phyloP scores from a whole-genome alignment of 495 filamentous ascomycete genomes.

The Penicillium lividum region DNA sequence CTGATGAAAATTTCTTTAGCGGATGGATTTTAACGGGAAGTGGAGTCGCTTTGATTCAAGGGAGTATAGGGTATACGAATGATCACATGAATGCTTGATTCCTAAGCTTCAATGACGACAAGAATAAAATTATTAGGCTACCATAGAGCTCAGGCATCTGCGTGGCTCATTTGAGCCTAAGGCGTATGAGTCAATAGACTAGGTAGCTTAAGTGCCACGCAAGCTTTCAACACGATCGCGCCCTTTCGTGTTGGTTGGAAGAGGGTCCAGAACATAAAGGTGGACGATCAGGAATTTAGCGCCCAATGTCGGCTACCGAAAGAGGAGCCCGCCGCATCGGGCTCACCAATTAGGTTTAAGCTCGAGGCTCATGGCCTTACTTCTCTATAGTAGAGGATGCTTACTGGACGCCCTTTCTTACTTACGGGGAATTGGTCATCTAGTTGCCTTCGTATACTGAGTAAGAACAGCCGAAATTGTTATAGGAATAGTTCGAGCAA shows the following conservation, averaged over 20 bases:
- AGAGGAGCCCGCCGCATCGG: slow-evolving; percentile 12
- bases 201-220: neutral
- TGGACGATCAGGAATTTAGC: neutral
- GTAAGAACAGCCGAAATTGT: too few species aligned
- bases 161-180: neutral
- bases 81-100: neutral
- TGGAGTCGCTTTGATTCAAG: slow-evolving; percentile 3
- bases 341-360: neutral
- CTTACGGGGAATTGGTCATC: neutral
- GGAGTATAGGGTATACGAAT: neutral
- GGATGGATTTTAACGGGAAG: slow-evolving; percentile 2
- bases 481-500: too few species aligned
- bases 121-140: neutral
- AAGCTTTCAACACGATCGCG: neutral
- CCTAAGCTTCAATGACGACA: neutral
- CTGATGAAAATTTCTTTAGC: neutral
- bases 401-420: slow-evolving; percentile 10
- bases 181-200: slow-evolving; percentile 1
- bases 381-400: neutral
- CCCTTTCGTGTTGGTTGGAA: slow-evolving; percentile 1
- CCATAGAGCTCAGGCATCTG: neutral
- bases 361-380: neutral
- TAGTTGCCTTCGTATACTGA: neutral
- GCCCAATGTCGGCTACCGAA: neutral
- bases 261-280: neutral